These are phyloP conservation scores for Aspergillus sergii DNA, from an alignment of 2,329 filamentous ascomycete species.

Conservation along the genomic window DNA sequence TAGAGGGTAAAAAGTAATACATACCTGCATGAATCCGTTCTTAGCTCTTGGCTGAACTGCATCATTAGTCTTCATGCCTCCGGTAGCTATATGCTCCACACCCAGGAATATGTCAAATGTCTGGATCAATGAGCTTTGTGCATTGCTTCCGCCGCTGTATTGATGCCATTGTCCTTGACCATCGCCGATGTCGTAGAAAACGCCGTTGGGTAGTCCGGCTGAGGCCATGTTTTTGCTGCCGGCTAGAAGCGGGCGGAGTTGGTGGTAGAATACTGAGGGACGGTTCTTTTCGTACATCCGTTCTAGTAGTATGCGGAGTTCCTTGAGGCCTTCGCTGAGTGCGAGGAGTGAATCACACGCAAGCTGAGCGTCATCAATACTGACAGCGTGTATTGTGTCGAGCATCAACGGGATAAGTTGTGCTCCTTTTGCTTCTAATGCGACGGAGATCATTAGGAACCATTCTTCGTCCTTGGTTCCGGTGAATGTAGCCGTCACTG, in stretches of 20 bases:
- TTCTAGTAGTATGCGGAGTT: conserved; percentile 47
- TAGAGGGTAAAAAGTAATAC: neutral
- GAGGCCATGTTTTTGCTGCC: conserved; percentile 58
- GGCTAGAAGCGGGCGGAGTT: conserved; percentile 54
- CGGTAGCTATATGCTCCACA: conserved; percentile 50
- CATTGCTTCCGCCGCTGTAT: conserved; percentile 58
- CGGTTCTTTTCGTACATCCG: conserved; percentile 56
- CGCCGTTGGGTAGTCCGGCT: conserved; percentile 53
- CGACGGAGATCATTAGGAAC: conserved; percentile 57
- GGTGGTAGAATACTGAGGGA: conserved; percentile 55
- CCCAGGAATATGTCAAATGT: conserved; percentile 57
- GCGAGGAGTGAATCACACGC: conserved; percentile 44
- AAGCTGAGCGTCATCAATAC: conserved; percentile 36
- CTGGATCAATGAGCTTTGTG: conserved; percentile 57
- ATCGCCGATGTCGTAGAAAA: conserved; percentile 56
- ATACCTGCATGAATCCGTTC: conserved; percentile 34
- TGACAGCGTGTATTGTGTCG: conserved; percentile 50
- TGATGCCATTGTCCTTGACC: conserved; percentile 53
- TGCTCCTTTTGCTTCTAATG: conserved; percentile 55
- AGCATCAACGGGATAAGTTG: conserved; percentile 31
- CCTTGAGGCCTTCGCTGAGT: conserved; percentile 45
- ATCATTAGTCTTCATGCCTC: conserved; percentile 27
- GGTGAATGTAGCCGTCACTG: conserved; percentile 39
- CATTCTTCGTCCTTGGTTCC: conserved; percentile 45
- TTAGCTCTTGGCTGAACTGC: conserved; percentile 21